Base-by-base conservation (phyloP, 2,329 filamentous ascomycete species). In the Sporothrix mexicana region DNA sequence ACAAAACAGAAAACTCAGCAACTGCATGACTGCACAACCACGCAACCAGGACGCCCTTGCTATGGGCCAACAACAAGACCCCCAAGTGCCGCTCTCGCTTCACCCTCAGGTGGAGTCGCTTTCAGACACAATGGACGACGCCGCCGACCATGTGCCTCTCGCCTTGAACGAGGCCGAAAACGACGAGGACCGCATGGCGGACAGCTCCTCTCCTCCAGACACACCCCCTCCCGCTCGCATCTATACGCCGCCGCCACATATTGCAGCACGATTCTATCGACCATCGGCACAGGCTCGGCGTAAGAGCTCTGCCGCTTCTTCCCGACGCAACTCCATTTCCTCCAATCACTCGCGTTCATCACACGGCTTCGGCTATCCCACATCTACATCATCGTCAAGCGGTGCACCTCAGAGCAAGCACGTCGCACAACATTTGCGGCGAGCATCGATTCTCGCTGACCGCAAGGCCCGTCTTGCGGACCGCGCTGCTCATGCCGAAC, bases 401-500 rank as follows among this genome's bases (percentile, higher is more conserved):
- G 83, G 79, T n/a, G 79, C 82, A n/a, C 87, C 88, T 23, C 92
- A 94, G 82, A 94, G 91, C 84, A 93, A 92, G 79, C 88, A 93
- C 80, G 85, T 94, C 72, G 92, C 92, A 72, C 92, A 94, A 79
- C 92, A 94, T 79, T 85, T 94, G 72, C 92, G 93, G 59, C 90
- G 93, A 70, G 91, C 92, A 67, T 93, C 92, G 17, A 95, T 95
- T 73, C 88, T 95, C 74, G 93, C 95, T 80, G 91, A 92, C 76
- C 90, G 93, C 74, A 94, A 93, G 79, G 92, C 93, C 15, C 88
- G 93, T 23, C 86, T 96, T 20, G 93, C 93, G 71, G 93, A 95
- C 80, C 86, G 93, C 72, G 93, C 93, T 41, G 92, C 92, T 8
- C 93, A 96, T 80, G 93, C 92, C 25, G 93, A 96, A 81, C 93